Conservation (phyloP, 2,329 filamentous ascomycete species). For the Cercospora sp. region DNA sequence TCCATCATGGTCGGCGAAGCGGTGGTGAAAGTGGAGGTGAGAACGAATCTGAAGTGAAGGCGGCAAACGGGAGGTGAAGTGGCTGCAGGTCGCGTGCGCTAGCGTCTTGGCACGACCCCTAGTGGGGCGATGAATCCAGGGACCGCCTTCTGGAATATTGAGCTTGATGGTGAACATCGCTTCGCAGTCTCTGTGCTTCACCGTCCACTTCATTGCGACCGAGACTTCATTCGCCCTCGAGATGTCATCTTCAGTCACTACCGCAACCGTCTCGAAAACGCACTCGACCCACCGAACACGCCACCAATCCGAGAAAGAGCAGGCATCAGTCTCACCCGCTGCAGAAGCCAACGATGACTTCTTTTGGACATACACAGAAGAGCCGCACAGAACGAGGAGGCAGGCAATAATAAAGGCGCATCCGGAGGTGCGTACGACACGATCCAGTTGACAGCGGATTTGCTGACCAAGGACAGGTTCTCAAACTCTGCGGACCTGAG, state of each 20-base stretch:
- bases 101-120: background rate
- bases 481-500: slow-evolving; percentile 94
- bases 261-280: slow-evolving; percentile 26
- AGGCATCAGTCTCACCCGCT: slow-evolving; percentile 14
- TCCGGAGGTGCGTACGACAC: slow-evolving; percentile 60
- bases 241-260: slow-evolving; percentile 30
- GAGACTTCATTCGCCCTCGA: background rate
- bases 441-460: slow-evolving; percentile 49
- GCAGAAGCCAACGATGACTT: slow-evolving; percentile 59
- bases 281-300: slow-evolving; percentile 11
- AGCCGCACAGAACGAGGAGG: slow-evolving; percentile 87
- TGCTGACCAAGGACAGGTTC: slow-evolving; percentile 62
- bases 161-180: background rate
- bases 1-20: background rate
- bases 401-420: slow-evolving; percentile 97
- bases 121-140: background rate
- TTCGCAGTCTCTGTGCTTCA: background rate
- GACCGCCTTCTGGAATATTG: background rate
- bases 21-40: background rate
- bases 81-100: background rate
- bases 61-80: background rate
- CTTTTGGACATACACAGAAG: slow-evolving; percentile 99
- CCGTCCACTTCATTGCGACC: background rate
- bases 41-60: background rate
- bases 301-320: slow-evolving; percentile 22